phyloP scores from a whole-genome alignment of 805 yeast species.

The Candida pseudoglaebosa region DNA sequence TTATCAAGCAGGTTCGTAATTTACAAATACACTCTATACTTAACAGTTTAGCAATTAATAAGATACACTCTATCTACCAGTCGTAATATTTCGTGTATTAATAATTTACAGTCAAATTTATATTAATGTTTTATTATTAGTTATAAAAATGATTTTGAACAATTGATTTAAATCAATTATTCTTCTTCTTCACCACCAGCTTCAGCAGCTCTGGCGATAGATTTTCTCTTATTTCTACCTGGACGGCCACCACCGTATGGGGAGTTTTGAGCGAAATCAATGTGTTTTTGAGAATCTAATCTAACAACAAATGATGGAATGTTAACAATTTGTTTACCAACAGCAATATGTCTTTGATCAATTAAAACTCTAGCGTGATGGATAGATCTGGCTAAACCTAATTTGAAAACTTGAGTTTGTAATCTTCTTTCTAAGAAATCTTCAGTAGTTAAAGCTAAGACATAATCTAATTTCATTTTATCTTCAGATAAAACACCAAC shows the following conservation, averaged over 20 bases:
- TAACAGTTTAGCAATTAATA: too few species aligned
- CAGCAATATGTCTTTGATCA: conserved; percentile 98
- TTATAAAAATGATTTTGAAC: conserved; percentile 2
- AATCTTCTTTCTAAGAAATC: conserved; percentile 99
- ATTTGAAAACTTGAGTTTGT: conserved; percentile 99
- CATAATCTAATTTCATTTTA: conserved; percentile 99
- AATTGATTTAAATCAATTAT: conserved; percentile 41
- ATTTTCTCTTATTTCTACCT: conserved; percentile 98
- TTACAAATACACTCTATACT: too few species aligned
- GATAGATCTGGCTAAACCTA: conserved; percentile 98
- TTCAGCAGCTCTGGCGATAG: conserved; percentile 60
- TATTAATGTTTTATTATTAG: conserved; percentile 1
- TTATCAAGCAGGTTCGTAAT: too few species aligned
- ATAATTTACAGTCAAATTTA: neutral
- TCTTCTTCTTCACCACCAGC: conserved; percentile 76
- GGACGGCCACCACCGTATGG: conserved; percentile 99
- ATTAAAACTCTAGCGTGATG: conserved; percentile 99
- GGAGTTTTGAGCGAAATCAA: conserved; percentile 97
- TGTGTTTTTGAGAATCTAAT: conserved; percentile 99
- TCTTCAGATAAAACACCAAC: conserved; percentile 98
- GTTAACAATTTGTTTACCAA: conserved; percentile 98
- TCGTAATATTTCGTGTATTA: neutral
- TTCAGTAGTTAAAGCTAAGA: conserved; percentile 95
- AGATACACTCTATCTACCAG: neutral
- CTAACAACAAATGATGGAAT: conserved; percentile 99